Percentiles rank a stretch among this genome's conserved stretches.
Evolutionary conservation across 805 yeast genomes (phyloP).

Genomic region (Cyberlindnera veronae): DNA sequence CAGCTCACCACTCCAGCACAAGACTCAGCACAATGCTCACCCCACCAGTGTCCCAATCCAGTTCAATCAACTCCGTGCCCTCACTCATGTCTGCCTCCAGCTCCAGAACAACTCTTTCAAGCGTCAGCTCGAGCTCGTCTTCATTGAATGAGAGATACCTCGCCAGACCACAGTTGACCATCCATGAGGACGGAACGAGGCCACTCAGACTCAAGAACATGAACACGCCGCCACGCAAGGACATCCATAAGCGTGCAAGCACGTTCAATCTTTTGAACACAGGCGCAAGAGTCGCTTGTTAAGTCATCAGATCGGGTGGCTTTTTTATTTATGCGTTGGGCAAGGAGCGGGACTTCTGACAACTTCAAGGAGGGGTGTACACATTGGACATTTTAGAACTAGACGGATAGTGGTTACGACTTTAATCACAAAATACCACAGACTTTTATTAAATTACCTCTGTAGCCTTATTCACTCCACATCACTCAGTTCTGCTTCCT

Average conservation of each 20-base stretch:
- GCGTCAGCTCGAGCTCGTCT: conserved; percentile 19
- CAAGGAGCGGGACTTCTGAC: too few species aligned
- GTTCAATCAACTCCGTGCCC: conserved; percentile 30
- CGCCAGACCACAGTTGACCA: conserved; percentile 1
- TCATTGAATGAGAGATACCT: conserved; percentile 18
- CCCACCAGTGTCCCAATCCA: conserved; percentile 26
- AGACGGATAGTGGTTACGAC: too few species aligned
- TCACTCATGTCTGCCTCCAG: conserved; percentile 38
- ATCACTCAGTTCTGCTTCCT: conserved; percentile 29
- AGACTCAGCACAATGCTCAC: conserved; percentile 13
- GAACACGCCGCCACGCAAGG: conserved; percentile 15
- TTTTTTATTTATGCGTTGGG: too few species aligned
- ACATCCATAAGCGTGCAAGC: conserved; percentile 8
- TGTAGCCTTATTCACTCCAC: conserved; percentile 8
- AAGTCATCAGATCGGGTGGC: too few species aligned
- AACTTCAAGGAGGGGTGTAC: too few species aligned
- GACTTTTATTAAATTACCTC: too few species aligned
- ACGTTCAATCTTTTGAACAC: conserved; percentile 12
- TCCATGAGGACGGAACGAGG: conserved; percentile 13
- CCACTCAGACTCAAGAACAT: conserved; percentile 24
- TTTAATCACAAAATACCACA: too few species aligned
- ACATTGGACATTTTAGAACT: too few species aligned
- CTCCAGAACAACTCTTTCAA: conserved; percentile 36
- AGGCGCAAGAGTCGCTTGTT: conserved; percentile 9
- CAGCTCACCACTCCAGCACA: conserved; percentile 18